These are phyloP conservation scores for Carallia brachiata DNA, from an alignment of 345 rosid genomes.

Conservation along the genomic window DNA sequence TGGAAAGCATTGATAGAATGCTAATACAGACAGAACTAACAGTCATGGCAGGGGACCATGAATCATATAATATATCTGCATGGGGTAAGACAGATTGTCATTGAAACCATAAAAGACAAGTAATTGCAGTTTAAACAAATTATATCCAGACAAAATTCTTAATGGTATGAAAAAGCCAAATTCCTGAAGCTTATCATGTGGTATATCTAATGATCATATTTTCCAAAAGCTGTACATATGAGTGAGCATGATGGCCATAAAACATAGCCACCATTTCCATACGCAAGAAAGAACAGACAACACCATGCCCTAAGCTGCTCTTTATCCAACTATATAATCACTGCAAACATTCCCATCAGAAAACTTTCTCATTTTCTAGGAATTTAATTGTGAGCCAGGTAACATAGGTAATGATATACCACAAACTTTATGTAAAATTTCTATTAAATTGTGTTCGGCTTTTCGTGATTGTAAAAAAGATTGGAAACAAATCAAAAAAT, in stretches of 20 bases:
- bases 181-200: not conserved
- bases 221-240: not conserved
- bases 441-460: no score
- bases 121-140: slow-evolving; percentile 2
- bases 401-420: no score
- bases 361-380: no score
- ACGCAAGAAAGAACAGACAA: not conserved
- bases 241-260: not conserved
- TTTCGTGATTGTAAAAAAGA: no score
- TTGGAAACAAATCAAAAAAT: no score
- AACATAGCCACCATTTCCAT: not conserved
- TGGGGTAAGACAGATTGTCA: slow-evolving; percentile 11
- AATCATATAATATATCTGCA: slow-evolving; percentile 92
- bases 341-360: no score
- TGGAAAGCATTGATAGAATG: slow-evolving; percentile 97
- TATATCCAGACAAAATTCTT: no score
- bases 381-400: no score
- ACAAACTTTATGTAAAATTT: no score
- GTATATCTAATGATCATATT: not conserved
- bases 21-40: slow-evolving; percentile 96
- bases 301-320: no score
- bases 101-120: slow-evolving; percentile 12
- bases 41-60: slow-evolving; percentile 99
- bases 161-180: not conserved
- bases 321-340: no score